These are phyloP conservation scores for Rhizophagus prolifer DNA, from an alignment of 192 early-diverging fungal species.

Conservation along the genomic window DNA sequence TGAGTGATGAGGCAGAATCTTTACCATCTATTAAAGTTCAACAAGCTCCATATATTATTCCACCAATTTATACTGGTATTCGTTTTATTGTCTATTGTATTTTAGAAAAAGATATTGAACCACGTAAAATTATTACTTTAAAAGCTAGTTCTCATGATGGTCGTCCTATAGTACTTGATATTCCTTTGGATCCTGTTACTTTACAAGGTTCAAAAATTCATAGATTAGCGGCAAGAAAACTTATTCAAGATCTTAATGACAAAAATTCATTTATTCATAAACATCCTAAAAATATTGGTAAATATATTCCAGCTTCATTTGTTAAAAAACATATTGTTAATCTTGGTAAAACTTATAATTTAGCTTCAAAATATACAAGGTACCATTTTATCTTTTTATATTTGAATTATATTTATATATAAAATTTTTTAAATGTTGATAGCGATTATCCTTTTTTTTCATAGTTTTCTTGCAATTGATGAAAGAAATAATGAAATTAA, in stretches of 20 bases:
- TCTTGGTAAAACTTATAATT: conserved; percentile 4
- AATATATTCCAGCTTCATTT: neutral
- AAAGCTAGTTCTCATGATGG: conserved; percentile 10
- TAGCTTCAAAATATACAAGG: conserved; percentile 23
- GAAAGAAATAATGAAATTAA: neutral
- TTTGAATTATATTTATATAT: no score
- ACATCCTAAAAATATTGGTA: conserved; percentile 1
- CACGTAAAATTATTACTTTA: neutral
- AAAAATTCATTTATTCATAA: conserved; percentile 14
- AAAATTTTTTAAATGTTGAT: no score
- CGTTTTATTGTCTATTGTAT: conserved; percentile 12
- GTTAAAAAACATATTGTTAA: conserved; percentile 6
- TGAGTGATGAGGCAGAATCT: neutral
- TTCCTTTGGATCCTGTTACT: conserved; percentile 9
- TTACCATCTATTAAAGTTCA: neutral
- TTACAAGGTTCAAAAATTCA: conserved; percentile 18
- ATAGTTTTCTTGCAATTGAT: neutral
- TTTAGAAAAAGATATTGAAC: conserved; percentile 3
- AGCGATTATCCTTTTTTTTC: neutral
- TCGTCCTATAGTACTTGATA: neutral
- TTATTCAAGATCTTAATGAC: conserved; percentile 26
- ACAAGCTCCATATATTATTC: conserved; percentile 27
- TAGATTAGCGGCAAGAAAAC: conserved; percentile 25
- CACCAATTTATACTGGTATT: conserved; percentile 8
- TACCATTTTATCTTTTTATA: neutral